phyloP scores from a whole-genome alignment of 2,329 filamentous ascomycete species.

The Alternaria alternata region DNA sequence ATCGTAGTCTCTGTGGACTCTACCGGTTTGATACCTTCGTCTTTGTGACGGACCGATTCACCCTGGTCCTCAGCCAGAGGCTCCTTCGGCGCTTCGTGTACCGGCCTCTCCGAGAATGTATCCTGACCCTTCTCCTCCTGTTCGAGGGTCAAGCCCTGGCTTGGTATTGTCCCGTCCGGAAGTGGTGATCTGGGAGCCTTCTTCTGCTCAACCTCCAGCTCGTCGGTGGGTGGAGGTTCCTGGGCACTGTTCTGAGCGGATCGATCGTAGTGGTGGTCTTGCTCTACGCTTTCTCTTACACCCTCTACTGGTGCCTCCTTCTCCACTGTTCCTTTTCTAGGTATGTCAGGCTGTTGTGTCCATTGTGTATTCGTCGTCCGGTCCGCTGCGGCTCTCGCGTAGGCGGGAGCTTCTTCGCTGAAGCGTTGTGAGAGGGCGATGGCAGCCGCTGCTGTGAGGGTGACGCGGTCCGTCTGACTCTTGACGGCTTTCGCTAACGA shows the following conservation, averaged over 20 bases:
- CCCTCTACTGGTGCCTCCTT: slow-evolving; percentile 24
- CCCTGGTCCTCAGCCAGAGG: slow-evolving; percentile 42
- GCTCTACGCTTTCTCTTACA: slow-evolving; percentile 53
- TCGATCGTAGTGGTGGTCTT: slow-evolving; percentile 61
- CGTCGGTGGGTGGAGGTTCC: slow-evolving; percentile 48
- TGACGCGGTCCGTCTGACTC: slow-evolving; percentile 67
- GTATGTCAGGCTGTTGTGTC: slow-evolving; percentile 35
- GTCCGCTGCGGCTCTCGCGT: slow-evolving; percentile 36
- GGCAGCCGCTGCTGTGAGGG: slow-evolving; percentile 68
- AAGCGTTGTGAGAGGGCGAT: slow-evolving; percentile 66
- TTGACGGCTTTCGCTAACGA: slow-evolving; percentile 69
- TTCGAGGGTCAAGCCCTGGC: slow-evolving; percentile 43
- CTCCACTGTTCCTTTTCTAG: slow-evolving; percentile 41
- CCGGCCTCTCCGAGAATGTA: slow-evolving; percentile 41
- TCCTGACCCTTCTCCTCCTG: slow-evolving; percentile 45
- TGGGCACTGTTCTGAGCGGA: slow-evolving; percentile 53
- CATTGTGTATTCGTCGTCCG: slow-evolving; percentile 28
- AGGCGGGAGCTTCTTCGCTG: slow-evolving; percentile 58
- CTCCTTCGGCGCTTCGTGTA: slow-evolving; percentile 48
- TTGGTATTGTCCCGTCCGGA: slow-evolving; percentile 62
- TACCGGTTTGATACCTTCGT: slow-evolving; percentile 46
- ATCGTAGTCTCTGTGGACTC: slow-evolving; percentile 55
- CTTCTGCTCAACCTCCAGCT: slow-evolving; percentile 58
- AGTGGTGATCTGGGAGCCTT: slow-evolving; percentile 54
- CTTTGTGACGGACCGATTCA: slow-evolving; percentile 17